Evolutionary conservation across 306 rosid genomes (phyloP).

Genomic region (Albizia julibrissin): DNA sequence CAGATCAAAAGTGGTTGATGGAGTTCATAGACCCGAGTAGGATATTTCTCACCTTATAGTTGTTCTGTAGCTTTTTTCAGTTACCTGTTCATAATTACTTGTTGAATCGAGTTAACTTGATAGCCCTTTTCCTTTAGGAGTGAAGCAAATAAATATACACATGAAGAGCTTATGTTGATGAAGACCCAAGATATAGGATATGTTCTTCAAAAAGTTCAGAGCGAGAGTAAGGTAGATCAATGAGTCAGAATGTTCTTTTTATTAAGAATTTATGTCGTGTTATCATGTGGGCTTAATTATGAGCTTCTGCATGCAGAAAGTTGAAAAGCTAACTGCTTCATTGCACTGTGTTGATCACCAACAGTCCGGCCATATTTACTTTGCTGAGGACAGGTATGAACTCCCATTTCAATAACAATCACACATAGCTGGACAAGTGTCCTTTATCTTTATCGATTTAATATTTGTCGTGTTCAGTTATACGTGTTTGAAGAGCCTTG

Average conservation of each 20-base stretch:
- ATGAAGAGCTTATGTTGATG: slow-evolving; percentile 81
- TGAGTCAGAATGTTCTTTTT: slow-evolving; percentile 16
- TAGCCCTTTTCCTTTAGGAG: slow-evolving; percentile 40
- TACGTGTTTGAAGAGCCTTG: neutral
- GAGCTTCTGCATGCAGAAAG: slow-evolving; percentile 55
- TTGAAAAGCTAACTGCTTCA: slow-evolving; percentile 66
- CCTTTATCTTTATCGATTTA: neutral
- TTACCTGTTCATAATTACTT: neutral
- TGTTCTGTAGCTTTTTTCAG: slow-evolving; percentile 1
- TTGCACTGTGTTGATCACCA: slow-evolving; percentile 62
- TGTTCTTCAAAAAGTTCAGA: slow-evolving; percentile 72
- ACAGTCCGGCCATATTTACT: slow-evolving; percentile 56
- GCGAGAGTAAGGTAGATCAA: slow-evolving; percentile 66
- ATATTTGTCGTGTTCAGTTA: neutral
- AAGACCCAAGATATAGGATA: slow-evolving; percentile 88
- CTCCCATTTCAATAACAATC: neutral
- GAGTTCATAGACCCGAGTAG: slow-evolving; percentile 75
- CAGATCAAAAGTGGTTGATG: slow-evolving; percentile 55
- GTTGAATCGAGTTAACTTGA: neutral
- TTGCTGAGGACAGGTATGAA: slow-evolving; percentile 78
- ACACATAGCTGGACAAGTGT: neutral
- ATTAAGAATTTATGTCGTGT: neutral
- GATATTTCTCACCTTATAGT: neutral
- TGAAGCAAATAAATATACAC: slow-evolving; percentile 70
- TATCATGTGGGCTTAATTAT: neutral